Evolutionary conservation across 1,139 yeast genomes (phyloP), one percentile per base, ranked within the genome.

Genomic region (Suhomyces bolitotheri): DNA sequence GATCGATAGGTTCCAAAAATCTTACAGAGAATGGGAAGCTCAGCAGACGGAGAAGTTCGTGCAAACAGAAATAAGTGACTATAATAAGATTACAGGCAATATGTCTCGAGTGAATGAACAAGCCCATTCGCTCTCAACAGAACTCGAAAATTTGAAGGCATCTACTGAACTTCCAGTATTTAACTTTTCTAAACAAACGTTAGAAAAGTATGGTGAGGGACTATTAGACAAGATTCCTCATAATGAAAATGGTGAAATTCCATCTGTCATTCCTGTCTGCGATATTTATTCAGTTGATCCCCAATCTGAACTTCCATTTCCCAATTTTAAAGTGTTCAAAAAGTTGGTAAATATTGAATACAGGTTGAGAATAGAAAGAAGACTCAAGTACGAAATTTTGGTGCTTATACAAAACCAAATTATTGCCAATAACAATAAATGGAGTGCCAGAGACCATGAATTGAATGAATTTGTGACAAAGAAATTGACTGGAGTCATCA

Each of bases 371-470:
- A 46, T 67, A 31, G 55, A 62, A 40, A 47, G 56, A 36, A 58
- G 64, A 49, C 50, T 69, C 26, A 62, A 64, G 37, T 60, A 63
- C 44, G 75, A 69, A 37, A 51, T 68, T 3, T 53, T 70, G 36
- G 47, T 52, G 8, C 53, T 55, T 29, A 55, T 66, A 14, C 65
- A 63, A 39, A 53, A 56, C 33, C 69, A 63, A 29, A 49, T 67
- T 17, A 46, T 50, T 4, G 51, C 55, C 7, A 55, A 60, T 23
- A 71, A 66, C 41, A 58, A 54, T 33, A 62, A 63, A 40, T 73
- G 80, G 78, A 59, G 57, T 6, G 41, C 54, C 2, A 53, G 74
- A 36, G 74, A 71, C 41, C 53, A 54, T 14, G 57, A 58, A 10
- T 57, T 75, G 46, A 58, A 62, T 20, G 61, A 57, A 27, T 74